A percentile compares a stretch with the other conserved stretches of the same genome.
Evolutionary conservation across 2,329 filamentous ascomycete species (phyloP).

Genomic region (Huntiella moniliformis): DNA sequence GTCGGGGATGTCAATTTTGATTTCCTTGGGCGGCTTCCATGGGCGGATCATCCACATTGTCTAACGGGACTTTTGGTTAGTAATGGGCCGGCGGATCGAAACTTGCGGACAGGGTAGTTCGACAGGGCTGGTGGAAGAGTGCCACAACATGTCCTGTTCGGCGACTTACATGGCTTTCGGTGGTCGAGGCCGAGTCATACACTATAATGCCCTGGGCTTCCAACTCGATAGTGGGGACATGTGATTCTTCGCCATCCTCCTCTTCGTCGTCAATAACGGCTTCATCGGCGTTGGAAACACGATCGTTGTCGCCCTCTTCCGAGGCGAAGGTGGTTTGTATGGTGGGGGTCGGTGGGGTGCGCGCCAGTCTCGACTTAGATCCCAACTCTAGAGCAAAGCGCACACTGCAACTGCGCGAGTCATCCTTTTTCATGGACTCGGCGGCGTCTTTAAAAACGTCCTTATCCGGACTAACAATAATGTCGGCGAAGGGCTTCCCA

Average conservation of each 20-base stretch:
- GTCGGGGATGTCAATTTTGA: constrained; percentile 83
- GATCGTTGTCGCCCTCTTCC: constrained; percentile 14
- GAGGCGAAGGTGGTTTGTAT: constrained; percentile 20
- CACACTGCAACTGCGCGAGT: constrained; percentile 79
- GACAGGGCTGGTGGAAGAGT: too few relatives aligned
- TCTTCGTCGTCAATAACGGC: background rate
- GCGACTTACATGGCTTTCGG: constrained; percentile 67
- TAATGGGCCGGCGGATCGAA: constrained; percentile 15
- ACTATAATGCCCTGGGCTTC: constrained; percentile 98
- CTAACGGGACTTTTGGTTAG: constrained; percentile 25
- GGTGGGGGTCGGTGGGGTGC: constrained; percentile 7
- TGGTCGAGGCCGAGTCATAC: constrained; percentile 71
- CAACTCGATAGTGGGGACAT: constrained; percentile 41
- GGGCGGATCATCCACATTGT: constrained; percentile 99
- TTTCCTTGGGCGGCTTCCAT: constrained; percentile 70
- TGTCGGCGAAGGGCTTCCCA: constrained; percentile 58
- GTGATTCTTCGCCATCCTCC: constrained; percentile 26
- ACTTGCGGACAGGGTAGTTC: background rate
- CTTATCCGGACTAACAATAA: constrained; percentile 62
- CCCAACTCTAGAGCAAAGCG: constrained; percentile 59
- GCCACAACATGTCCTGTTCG: too few relatives aligned
- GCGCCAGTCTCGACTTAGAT: constrained; percentile 30
- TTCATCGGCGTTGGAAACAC: constrained; percentile 18
- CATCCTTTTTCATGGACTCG: constrained; percentile 78
- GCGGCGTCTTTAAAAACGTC: constrained; percentile 65